Percentiles rank a stretch among this genome's conserved stretches.
Conservation (phyloP, 164 flowering plant species). For the Berberis vulgaris region DNA sequence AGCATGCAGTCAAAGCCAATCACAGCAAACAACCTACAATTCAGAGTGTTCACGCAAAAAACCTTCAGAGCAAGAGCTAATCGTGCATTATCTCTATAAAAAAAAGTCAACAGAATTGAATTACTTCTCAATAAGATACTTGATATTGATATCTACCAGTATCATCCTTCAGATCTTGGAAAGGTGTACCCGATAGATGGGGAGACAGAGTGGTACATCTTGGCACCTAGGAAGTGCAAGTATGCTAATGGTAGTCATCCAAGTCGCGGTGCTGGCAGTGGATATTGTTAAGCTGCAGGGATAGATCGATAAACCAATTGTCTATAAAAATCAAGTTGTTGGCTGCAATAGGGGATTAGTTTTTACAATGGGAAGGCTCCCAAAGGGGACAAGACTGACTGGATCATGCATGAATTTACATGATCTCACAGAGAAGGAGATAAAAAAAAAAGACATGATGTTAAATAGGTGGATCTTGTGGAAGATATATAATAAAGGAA, state of each 20-base stretch:
- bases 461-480: background rate
- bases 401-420: conserved; percentile 1
- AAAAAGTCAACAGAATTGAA: no score
- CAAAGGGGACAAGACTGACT: background rate
- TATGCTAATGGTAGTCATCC: background rate
- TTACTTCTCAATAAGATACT: no score
- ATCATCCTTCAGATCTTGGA: no score
- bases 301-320: background rate
- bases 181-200: no score
- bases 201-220: background rate
- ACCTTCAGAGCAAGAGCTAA: no score
- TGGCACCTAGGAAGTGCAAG: background rate
- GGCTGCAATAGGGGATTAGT: conserved; percentile 2
- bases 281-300: background rate
- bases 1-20: no score
- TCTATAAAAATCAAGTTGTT: background rate
- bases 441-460: background rate
- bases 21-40: no score
- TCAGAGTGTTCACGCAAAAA: no score
- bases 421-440: background rate
- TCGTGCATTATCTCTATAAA: no score
- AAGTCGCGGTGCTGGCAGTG: background rate
- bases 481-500: background rate
- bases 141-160: no score
- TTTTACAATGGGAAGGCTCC: conserved; percentile 1